Evolutionary conservation across 2,329 filamentous ascomycete genomes (phyloP).

Genomic region (Fusarium sp.): DNA sequence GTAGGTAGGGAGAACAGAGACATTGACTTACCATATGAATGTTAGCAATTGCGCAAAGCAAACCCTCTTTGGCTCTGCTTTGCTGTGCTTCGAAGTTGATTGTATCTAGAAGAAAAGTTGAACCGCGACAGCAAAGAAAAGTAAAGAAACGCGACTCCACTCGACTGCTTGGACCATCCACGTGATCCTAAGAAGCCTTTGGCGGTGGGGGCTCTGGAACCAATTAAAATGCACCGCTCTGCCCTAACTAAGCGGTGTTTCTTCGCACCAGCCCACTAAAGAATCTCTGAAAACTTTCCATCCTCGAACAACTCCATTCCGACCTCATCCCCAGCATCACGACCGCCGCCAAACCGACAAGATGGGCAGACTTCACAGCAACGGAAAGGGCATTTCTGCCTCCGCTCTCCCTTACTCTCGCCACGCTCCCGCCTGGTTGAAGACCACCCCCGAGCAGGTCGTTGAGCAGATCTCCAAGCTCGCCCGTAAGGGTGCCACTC

Average conservation of each 20-base stretch:
- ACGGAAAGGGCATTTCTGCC: slow-evolving; percentile 98
- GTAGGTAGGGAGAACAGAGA: not conserved
- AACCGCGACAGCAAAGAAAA: slow-evolving; percentile 31
- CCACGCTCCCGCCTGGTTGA: slow-evolving; percentile 92
- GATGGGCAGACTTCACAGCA: slow-evolving; percentile 99
- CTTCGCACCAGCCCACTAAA: slow-evolving; percentile 12
- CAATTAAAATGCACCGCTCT: slow-evolving; percentile 38
- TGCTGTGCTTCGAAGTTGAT: not conserved
- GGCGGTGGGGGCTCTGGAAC: not conserved
- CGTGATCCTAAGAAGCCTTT: slow-evolving; percentile 21
- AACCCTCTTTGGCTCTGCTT: not conserved
- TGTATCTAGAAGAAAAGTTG: slow-evolving; percentile 26
- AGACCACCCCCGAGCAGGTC: slow-evolving; percentile 98
- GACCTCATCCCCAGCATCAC: slow-evolving; percentile 46
- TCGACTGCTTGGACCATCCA: slow-evolving; percentile 17
- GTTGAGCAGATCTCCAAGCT: slow-evolving; percentile 99
- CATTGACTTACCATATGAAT: slow-evolving; percentile 52
- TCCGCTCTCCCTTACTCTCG: slow-evolving; percentile 98
- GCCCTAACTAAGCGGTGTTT: slow-evolving; percentile 63
- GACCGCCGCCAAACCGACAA: slow-evolving; percentile 62
- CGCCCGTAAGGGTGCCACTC: slow-evolving; percentile 98
- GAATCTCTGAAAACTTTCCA: slow-evolving; percentile 7
- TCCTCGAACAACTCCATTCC: slow-evolving; percentile 54
- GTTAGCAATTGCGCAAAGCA: slow-evolving; percentile 3
- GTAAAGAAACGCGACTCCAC: slow-evolving; percentile 37